phyloP scores from a whole-genome alignment of 441 rosid species.

The Corymbia calophylla region DNA sequence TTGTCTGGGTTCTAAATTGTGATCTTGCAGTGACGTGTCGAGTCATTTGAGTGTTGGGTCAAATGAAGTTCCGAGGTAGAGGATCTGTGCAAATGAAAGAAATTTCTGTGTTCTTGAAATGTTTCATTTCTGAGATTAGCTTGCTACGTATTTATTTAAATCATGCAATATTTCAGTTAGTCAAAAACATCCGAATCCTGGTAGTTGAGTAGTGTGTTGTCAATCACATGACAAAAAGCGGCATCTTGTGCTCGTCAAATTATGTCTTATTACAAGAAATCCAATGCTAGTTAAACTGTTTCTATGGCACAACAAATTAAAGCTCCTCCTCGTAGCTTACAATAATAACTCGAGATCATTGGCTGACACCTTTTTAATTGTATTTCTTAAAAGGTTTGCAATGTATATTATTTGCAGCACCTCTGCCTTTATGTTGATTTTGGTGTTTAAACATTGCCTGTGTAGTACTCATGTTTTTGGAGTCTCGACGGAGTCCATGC shows the following conservation, averaged over 20 bases:
- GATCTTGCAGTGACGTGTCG: background rate
- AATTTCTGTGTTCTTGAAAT: background rate
- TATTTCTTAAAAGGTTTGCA: background rate
- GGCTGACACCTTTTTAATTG: background rate
- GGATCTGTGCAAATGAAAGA: background rate
- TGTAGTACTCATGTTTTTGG: slow-evolving; percentile 2
- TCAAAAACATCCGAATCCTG: background rate
- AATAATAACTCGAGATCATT: background rate
- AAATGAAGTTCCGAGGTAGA: background rate
- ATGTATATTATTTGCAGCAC: background rate
- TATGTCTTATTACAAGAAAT: background rate
- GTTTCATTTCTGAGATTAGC: background rate
- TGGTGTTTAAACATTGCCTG: background rate
- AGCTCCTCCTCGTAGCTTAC: background rate
- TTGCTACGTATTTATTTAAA: background rate
- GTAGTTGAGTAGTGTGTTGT: background rate
- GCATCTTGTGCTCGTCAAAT: background rate
- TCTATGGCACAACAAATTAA: background rate
- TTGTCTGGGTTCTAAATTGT: background rate
- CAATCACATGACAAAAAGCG: background rate
- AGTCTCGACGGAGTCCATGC: slow-evolving; percentile 9
- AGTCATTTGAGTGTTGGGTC: background rate
- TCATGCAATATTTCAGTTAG: background rate
- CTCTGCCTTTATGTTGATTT: background rate
- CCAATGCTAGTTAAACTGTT: background rate